Evolutionary conservation across 495 filamentous ascomycete species (phyloP).

Genomic region (Tuber umbilicatum): DNA sequence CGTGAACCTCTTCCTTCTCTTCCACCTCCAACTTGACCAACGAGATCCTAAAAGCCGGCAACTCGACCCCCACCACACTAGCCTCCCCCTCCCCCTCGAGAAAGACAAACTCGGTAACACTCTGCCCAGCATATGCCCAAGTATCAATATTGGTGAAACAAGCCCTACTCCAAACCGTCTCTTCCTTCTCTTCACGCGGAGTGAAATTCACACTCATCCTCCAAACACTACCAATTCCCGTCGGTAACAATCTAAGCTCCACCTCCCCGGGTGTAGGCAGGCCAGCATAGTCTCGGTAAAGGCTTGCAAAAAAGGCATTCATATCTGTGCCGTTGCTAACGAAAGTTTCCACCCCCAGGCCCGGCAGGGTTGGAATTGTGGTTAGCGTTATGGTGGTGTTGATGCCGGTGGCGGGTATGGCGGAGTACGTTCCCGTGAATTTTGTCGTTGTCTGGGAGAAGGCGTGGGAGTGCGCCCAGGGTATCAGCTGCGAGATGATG

Average conservation of each 20-base stretch:
- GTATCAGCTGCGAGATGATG: neutral
- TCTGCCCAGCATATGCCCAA: conserved; percentile 15
- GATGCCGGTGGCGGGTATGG: neutral
- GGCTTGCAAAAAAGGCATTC: neutral
- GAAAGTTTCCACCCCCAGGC: conserved; percentile 13
- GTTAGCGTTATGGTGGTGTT: neutral
- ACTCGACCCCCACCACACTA: conserved; percentile 15
- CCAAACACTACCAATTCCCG: conserved; percentile 17
- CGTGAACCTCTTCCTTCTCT: neutral
- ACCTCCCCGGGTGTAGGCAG: neutral
- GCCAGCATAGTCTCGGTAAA: neutral
- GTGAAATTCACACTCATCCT: conserved; percentile 17
- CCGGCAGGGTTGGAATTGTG: neutral
- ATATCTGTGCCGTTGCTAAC: conserved; percentile 19
- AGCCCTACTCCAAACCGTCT: conserved; percentile 7
- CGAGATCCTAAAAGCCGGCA: conserved; percentile 23
- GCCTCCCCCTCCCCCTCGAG: conserved; percentile 11
- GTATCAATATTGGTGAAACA: conserved; percentile 4
- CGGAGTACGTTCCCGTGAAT: neutral
- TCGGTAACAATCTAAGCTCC: conserved; percentile 22
- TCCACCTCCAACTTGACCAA: conserved; percentile 9
- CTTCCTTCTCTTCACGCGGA: conserved; percentile 14
- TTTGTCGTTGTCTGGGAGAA: neutral
- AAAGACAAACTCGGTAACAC: conserved; percentile 19
- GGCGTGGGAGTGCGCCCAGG: neutral